These are phyloP conservation scores for Populus simonii DNA, from an alignment of 345 rosid species.

Conservation along the genomic window DNA sequence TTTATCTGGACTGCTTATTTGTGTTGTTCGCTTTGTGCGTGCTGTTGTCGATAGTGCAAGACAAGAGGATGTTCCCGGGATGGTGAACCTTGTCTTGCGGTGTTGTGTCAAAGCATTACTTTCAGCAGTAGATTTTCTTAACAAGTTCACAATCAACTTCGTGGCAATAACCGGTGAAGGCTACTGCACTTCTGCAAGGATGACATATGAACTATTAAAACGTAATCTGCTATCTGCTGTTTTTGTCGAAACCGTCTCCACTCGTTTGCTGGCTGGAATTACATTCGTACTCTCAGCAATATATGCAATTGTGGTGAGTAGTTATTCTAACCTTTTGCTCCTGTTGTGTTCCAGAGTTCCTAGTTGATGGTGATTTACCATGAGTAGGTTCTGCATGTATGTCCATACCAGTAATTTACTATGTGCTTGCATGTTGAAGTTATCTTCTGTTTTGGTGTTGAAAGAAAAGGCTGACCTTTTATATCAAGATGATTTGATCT, in stretches of 20 bases:
- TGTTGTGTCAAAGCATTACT: slow-evolving; percentile 64
- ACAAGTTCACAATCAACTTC: slow-evolving; percentile 91
- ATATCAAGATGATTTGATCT: not conserved
- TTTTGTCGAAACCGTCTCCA: slow-evolving; percentile 80
- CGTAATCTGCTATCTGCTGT: slow-evolving; percentile 92
- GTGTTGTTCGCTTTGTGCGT: slow-evolving; percentile 69
- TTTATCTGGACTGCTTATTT: slow-evolving; percentile 77
- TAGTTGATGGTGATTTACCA: not conserved
- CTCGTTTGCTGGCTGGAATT: slow-evolving; percentile 70
- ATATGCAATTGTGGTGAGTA: slow-evolving; percentile 70
- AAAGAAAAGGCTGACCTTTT: not conserved
- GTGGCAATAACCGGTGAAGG: slow-evolving; percentile 90
- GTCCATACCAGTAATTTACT: not conserved
- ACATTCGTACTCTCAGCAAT: slow-evolving; percentile 69
- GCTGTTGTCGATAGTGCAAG: slow-evolving; percentile 76
- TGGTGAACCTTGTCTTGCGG: slow-evolving; percentile 51
- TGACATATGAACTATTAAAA: slow-evolving; percentile 82
- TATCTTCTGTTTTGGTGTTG: not conserved
- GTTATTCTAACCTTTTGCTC: not conserved
- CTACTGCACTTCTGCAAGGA: slow-evolving; percentile 81
- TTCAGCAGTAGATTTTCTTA: slow-evolving; percentile 67
- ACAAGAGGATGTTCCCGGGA: slow-evolving; percentile 66
- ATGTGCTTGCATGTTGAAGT: not conserved
- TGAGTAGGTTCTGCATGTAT: not conserved
- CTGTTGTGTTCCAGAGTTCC: not conserved